Evolutionary conservation across 306 rosid species (phyloP).

Genomic region (Datisca glomerata): DNA sequence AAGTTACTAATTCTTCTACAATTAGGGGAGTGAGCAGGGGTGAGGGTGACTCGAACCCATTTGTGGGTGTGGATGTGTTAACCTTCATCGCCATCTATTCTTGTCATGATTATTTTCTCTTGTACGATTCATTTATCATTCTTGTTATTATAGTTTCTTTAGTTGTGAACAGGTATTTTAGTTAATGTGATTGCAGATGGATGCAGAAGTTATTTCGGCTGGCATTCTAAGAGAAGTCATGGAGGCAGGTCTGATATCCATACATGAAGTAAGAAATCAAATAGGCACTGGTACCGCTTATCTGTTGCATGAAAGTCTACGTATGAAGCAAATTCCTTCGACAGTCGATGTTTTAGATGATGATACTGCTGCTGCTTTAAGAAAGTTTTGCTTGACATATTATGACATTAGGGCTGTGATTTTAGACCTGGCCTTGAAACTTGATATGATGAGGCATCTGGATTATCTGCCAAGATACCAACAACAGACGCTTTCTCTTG

Average conservation of each 20-base stretch:
- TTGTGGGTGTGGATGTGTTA: too few relatives aligned
- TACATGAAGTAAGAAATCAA: conserved; percentile 34
- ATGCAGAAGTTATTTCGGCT: conserved; percentile 84
- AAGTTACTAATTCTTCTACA: too few relatives aligned
- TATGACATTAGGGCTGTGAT: conserved; percentile 80
- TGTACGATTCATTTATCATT: too few relatives aligned
- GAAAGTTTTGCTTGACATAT: conserved; percentile 68
- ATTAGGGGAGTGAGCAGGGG: too few relatives aligned
- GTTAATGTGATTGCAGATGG: conserved; percentile 49
- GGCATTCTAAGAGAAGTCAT: conserved; percentile 55
- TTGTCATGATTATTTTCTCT: too few relatives aligned
- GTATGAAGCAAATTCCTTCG: conserved; percentile 37
- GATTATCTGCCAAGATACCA: conserved; percentile 58
- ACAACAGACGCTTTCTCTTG: conserved; percentile 62
- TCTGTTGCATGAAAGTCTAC: conserved; percentile 62
- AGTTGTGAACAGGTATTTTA: too few relatives aligned
- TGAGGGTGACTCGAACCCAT: too few relatives aligned
- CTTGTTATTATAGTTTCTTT: too few relatives aligned
- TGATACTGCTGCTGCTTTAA: conserved; percentile 52
- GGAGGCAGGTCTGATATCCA: conserved; percentile 38
- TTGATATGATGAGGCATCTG: conserved; percentile 68
- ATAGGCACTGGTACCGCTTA: conserved; percentile 61
- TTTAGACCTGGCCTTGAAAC: conserved; percentile 59
- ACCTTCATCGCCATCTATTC: too few relatives aligned
- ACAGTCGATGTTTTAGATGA: conserved; percentile 53